Conservation (phyloP, 495 filamentous ascomycete species). For the Bombardia bombarda region DNA sequence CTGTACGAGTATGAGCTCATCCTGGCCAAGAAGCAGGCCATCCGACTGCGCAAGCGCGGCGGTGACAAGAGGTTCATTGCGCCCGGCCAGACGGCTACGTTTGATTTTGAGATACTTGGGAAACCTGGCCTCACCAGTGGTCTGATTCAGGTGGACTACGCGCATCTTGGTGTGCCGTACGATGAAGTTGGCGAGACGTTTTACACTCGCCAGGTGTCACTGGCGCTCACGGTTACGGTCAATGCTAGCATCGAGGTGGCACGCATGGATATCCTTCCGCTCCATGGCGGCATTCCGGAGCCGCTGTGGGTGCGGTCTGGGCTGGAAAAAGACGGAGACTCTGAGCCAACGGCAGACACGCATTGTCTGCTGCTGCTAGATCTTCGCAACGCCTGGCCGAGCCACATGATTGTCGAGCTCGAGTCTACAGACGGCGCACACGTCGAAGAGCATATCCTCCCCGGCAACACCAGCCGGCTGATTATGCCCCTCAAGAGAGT, state of each 20-base stretch:
- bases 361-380: conserved; percentile 79
- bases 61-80: conserved; percentile 50
- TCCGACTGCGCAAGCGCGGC: conserved; percentile 53
- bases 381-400: conserved; percentile 81
- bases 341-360: conserved; percentile 37
- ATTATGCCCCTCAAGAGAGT: conserved; percentile 69
- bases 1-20: conserved; percentile 80
- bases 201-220: conserved; percentile 73
- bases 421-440: conserved; percentile 26
- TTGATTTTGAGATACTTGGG: conserved; percentile 78
- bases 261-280: conserved; percentile 69
- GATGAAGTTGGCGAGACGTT: conserved; percentile 62
- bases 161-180: conserved; percentile 55
- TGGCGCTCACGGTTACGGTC: conserved; percentile 81
- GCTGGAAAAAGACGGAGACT: conserved; percentile 13
- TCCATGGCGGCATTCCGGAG: conserved; percentile 44
- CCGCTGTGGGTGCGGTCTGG: conserved; percentile 35
- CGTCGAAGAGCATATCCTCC: conserved; percentile 53
- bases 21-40: conserved; percentile 62
- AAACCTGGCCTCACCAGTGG: conserved; percentile 78
- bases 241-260: conserved; percentile 80
- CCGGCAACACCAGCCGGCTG: conserved; percentile 70
- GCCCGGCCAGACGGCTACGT: conserved; percentile 59
- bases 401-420: conserved; percentile 56
- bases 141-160: conserved; percentile 78